phyloP scores from a whole-genome alignment of 352 stramenopile genomes.

The Phytophthora pinifolia region DNA sequence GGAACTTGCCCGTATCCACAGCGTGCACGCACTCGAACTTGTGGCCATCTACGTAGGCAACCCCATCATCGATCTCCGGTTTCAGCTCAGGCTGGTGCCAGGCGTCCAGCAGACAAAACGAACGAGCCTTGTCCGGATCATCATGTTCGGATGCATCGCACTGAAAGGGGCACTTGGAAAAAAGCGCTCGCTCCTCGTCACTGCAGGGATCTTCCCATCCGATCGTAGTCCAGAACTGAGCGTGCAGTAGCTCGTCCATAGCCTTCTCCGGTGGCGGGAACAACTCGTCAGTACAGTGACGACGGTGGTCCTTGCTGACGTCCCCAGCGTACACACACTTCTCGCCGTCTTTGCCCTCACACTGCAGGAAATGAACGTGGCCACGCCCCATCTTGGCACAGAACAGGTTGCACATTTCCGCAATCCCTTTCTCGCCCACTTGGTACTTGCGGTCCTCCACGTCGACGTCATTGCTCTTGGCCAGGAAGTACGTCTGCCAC shows the following conservation, averaged over 20 bases:
- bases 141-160: slow-evolving; percentile 15
- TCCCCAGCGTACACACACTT: slow-evolving; percentile 19
- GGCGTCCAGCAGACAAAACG: slow-evolving; percentile 30
- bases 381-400: slow-evolving; percentile 27
- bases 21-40: slow-evolving; percentile 38
- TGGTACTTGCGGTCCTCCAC: slow-evolving; percentile 21
- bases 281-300: slow-evolving; percentile 17
- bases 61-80: slow-evolving; percentile 38
- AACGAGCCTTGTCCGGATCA: slow-evolving; percentile 20
- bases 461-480: slow-evolving; percentile 12
- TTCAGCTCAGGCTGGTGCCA: slow-evolving; percentile 46
- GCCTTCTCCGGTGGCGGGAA: slow-evolving; percentile 7
- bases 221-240: neutral
- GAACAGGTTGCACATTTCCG: slow-evolving; percentile 38
- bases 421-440: slow-evolving; percentile 23
- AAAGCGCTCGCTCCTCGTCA: slow-evolving; percentile 24
- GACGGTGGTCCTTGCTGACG: slow-evolving; percentile 14
- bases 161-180: slow-evolving; percentile 14
- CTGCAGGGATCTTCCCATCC: slow-evolving; percentile 31
- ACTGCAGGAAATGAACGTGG: slow-evolving; percentile 35
- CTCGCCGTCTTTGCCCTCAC: slow-evolving; percentile 3
- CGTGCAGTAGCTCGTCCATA: slow-evolving; percentile 29
- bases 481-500: slow-evolving; percentile 29
- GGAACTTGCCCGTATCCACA: slow-evolving; percentile 25
- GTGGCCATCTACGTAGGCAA: slow-evolving; percentile 30